A percentile compares a stretch with the other conserved stretches of the same genome.
Evolutionary conservation across 768 basidiomycete genomes (phyloP).

Genomic region (Trametes coccinea): DNA sequence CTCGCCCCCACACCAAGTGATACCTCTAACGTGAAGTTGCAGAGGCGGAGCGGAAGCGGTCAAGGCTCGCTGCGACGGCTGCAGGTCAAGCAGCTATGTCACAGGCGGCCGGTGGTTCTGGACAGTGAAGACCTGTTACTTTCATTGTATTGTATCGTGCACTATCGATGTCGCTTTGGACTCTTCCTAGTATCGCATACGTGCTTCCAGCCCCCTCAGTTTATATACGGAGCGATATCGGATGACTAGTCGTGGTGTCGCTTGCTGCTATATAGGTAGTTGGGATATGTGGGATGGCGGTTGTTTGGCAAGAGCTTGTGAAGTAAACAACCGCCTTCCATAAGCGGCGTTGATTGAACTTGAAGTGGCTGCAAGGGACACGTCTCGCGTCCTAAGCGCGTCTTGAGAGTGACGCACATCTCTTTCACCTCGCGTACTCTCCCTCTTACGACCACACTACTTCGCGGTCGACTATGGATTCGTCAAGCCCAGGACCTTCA

Average conservation of each 20-base stretch:
- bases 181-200: neutral
- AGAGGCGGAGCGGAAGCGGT: slow-evolving; percentile 96
- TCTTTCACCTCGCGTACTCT: neutral
- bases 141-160: slow-evolving; percentile 19
- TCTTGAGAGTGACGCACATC: neutral
- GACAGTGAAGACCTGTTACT: slow-evolving; percentile 32
- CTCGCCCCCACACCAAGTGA: too few species aligned
- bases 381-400: slow-evolving; percentile 14
- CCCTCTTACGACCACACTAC: neutral
- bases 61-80: slow-evolving; percentile 86
- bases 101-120: slow-evolving; percentile 48
- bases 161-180: neutral
- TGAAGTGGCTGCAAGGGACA: slow-evolving; percentile 12
- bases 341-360: neutral
- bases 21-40: slow-evolving; percentile 25
- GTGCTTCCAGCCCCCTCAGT: too few species aligned
- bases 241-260: too few species aligned
- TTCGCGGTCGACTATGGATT: slow-evolving; percentile 7
- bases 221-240: too few species aligned
- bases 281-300: too few species aligned
- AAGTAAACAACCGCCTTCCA: slow-evolving; percentile 8
- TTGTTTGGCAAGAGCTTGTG: slow-evolving; percentile 17
- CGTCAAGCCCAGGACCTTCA: neutral
- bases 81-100: slow-evolving; percentile 90
- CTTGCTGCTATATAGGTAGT: too few species aligned